phyloP scores from a whole-genome alignment of 2,329 filamentous ascomycete species.

The Venturiaceae sp. region DNA sequence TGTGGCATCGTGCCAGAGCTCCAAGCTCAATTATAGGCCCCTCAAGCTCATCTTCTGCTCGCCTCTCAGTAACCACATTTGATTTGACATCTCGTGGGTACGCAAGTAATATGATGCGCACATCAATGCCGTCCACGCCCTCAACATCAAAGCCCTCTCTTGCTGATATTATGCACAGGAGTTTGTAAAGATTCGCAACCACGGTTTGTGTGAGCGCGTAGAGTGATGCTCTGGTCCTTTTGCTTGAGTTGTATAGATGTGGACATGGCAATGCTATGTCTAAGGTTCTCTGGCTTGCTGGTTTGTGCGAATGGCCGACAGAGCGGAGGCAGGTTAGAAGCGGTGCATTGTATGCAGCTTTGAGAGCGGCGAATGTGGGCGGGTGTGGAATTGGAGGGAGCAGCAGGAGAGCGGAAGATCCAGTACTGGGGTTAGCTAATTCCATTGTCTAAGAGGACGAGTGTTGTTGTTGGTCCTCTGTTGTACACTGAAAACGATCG shows the following conservation, averaged over 20 bases:
- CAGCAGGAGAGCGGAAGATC: slow-evolving; percentile 23
- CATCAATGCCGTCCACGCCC: slow-evolving; percentile 61
- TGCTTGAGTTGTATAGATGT: slow-evolving; percentile 44
- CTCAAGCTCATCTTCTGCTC: slow-evolving; percentile 13
- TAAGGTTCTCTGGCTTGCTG: slow-evolving; percentile 24
- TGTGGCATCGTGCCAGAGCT: slow-evolving; percentile 34
- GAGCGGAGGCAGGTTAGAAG: slow-evolving; percentile 31
- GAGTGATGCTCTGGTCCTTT: slow-evolving; percentile 42
- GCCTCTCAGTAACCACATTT: background rate
- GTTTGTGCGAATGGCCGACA: slow-evolving; percentile 19
- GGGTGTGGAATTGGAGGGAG: slow-evolving; percentile 34
- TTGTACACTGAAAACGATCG: too few relatives aligned
- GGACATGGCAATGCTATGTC: slow-evolving; percentile 56
- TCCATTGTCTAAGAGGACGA: background rate
- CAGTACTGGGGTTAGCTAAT: background rate
- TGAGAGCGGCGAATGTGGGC: slow-evolving; percentile 28
- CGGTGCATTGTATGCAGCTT: slow-evolving; percentile 32
- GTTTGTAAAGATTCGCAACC: slow-evolving; percentile 66
- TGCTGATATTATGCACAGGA: slow-evolving; percentile 64
- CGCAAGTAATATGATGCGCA: slow-evolving; percentile 64
- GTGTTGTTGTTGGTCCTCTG: too few relatives aligned
- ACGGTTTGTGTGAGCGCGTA: slow-evolving; percentile 66
- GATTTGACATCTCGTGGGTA: slow-evolving; percentile 27
- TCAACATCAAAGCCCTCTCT: slow-evolving; percentile 52
- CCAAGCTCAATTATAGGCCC: slow-evolving; percentile 42